These are phyloP conservation scores for Rosa multiflora DNA, from an alignment of 306 rosid genomes.

Conservation along the genomic window DNA sequence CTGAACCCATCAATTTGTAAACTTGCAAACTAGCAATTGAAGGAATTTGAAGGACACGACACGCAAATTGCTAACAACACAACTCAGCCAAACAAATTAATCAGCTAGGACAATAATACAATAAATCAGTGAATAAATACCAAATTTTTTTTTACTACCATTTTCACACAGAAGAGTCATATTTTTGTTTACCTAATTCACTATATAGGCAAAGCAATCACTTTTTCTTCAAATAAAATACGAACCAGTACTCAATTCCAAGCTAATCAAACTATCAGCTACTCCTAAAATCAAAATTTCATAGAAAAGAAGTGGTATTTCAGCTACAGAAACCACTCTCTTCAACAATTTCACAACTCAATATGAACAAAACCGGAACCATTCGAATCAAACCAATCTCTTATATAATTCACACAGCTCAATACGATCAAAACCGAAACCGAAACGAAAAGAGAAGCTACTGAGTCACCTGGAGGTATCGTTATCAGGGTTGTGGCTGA, in stretches of 20 bases:
- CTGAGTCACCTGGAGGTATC: constrained; percentile 15
- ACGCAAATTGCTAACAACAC: background rate
- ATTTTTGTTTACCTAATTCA: too few relatives aligned
- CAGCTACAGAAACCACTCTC: background rate
- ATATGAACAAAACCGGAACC: background rate
- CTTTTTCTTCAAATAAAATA: too few relatives aligned
- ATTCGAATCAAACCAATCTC: background rate
- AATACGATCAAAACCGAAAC: background rate
- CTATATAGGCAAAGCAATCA: too few relatives aligned
- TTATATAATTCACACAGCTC: background rate
- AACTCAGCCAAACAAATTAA: background rate
- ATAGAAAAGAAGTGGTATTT: too few relatives aligned
- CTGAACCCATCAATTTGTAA: background rate
- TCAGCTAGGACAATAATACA: background rate
- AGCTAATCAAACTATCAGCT: background rate
- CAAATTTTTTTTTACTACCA: background rate
- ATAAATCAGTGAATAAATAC: background rate
- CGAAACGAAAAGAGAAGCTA: background rate
- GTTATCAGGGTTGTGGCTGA: constrained; percentile 26
- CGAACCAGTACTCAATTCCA: too few relatives aligned
- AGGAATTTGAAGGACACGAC: background rate
- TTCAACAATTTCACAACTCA: background rate
- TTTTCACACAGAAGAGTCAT: too few relatives aligned
- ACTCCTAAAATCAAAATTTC: background rate
- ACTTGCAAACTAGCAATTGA: background rate